A percentile compares a stretch with the other conserved stretches of the same genome.
Conservation (phyloP, 768 basidiomycete genomes). For the Panaeolus papilionaceus region DNA sequence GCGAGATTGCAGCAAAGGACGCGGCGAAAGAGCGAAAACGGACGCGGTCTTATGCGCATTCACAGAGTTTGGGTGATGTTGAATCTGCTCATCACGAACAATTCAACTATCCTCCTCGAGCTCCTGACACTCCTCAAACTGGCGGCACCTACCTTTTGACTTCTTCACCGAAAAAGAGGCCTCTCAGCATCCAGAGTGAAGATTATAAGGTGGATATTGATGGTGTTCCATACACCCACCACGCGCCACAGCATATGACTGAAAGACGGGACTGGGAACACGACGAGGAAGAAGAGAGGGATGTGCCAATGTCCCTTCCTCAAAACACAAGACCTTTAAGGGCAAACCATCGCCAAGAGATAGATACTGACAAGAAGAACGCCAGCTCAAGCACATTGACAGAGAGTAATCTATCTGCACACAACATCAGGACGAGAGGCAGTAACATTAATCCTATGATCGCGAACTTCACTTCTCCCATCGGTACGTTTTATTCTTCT, state of each 20-base stretch:
- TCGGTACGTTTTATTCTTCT: slow-evolving; percentile 46
- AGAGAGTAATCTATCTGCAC: slow-evolving; percentile 51
- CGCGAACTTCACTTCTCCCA: slow-evolving; percentile 72
- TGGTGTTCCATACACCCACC: slow-evolving; percentile 19
- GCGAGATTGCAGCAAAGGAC: slow-evolving; percentile 63
- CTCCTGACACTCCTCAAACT: slow-evolving; percentile 20
- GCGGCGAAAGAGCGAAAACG: slow-evolving; percentile 48
- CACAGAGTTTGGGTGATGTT: slow-evolving; percentile 30
- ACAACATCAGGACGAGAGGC: slow-evolving; percentile 38
- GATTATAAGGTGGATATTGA: slow-evolving; percentile 29
- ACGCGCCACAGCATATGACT: not conserved
- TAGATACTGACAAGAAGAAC: not conserved
- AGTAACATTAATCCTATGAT: slow-evolving; percentile 56
- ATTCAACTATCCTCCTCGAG: slow-evolving; percentile 21
- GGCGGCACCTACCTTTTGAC: slow-evolving; percentile 41
- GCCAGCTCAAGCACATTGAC: slow-evolving; percentile 34
- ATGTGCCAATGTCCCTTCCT: slow-evolving; percentile 34
- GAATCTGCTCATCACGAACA: slow-evolving; percentile 30
- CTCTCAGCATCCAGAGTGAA: slow-evolving; percentile 24
- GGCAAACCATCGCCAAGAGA: not conserved
- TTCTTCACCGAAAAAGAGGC: slow-evolving; percentile 38
- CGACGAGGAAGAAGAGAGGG: slow-evolving; percentile 39
- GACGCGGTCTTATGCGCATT: slow-evolving; percentile 34
- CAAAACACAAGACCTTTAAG: slow-evolving; percentile 30
- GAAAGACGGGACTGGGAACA: slow-evolving; percentile 15